phyloP scores from a whole-genome alignment of 2,329 filamentous ascomycete genomes.

The Falciphora oryzae region DNA sequence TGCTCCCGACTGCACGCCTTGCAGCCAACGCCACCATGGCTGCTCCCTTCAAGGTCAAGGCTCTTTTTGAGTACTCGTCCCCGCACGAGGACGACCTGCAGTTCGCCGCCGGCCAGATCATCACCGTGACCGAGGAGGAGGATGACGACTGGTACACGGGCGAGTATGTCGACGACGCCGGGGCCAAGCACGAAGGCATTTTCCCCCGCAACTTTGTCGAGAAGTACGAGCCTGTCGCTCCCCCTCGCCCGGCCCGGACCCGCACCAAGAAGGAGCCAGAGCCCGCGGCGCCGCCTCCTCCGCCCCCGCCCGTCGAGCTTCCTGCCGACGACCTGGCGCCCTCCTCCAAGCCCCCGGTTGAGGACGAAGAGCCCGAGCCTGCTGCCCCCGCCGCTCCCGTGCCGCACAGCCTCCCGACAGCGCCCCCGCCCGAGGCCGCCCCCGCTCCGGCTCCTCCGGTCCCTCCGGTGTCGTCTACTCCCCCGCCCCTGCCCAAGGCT shows the following conservation, averaged over 20 bases:
- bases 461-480: conserved; percentile 28
- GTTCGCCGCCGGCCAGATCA: conserved; percentile 80
- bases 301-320: conserved; percentile 28
- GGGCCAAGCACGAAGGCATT: conserved; percentile 73
- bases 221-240: conserved; percentile 85
- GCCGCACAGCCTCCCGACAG: conserved; percentile 22
- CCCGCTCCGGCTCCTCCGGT: conserved; percentile 32
- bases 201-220: conserved; percentile 98
- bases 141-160: conserved; percentile 92
- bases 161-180: conserved; percentile 73
- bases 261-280: conserved; percentile 60
- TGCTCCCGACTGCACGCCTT: background rate
- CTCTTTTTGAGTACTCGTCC: conserved; percentile 90
- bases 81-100: conserved; percentile 91
- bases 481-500: conserved; percentile 32
- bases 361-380: conserved; percentile 18
- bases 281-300: conserved; percentile 26
- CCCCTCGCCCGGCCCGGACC: conserved; percentile 73
- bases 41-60: conserved; percentile 86
- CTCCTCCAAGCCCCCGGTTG: conserved; percentile 25
- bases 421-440: conserved; percentile 27
- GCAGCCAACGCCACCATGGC: conserved; percentile 46
- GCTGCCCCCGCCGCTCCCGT: conserved; percentile 21
- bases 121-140: conserved; percentile 88
- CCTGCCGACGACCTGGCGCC: conserved; percentile 26